phyloP scores from a whole-genome alignment of 1,139 yeast species.

The Candida anutae region DNA sequence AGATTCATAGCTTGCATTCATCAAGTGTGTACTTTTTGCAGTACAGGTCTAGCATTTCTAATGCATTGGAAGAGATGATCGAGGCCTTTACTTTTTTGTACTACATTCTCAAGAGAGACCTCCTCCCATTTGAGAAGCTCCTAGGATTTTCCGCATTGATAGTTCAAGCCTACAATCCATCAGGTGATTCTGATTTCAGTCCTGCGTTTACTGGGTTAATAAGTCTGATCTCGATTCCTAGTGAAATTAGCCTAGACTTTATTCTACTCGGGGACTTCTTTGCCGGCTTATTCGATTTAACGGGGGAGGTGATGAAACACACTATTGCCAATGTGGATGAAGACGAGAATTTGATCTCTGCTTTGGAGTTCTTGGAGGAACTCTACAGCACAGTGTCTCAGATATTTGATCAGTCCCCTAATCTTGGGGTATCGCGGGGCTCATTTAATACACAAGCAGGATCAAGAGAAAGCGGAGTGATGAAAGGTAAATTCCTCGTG shows the following conservation, averaged over 20 bases:
- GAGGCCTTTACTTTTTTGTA: slow-evolving; percentile 31
- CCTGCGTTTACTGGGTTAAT: background rate
- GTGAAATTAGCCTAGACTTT: slow-evolving; percentile 2
- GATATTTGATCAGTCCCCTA: slow-evolving; percentile 13
- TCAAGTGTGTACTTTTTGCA: slow-evolving; percentile 9
- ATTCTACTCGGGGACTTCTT: slow-evolving; percentile 22
- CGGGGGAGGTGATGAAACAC: slow-evolving; percentile 37
- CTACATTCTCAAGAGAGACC: slow-evolving; percentile 12
- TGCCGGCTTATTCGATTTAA: slow-evolving; percentile 33
- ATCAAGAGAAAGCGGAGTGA: slow-evolving; percentile 10
- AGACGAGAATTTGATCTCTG: slow-evolving; percentile 8
- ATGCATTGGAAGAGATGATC: slow-evolving; percentile 27
- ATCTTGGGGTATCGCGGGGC: slow-evolving; percentile 15
- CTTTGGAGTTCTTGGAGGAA: slow-evolving; percentile 11
- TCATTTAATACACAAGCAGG: slow-evolving; percentile 10
- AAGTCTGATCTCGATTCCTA: background rate
- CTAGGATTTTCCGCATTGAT: slow-evolving; percentile 8
- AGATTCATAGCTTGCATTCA: slow-evolving; percentile 9
- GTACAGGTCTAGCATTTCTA: slow-evolving; percentile 17
- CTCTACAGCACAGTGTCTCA: slow-evolving; percentile 8
- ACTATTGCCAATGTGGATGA: slow-evolving; percentile 16
- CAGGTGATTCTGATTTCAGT: background rate
- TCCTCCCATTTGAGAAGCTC: slow-evolving; percentile 13
- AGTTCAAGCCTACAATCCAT: slow-evolving; percentile 1
- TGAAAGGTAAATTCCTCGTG: slow-evolving; percentile 19